Conservation (phyloP, 495 filamentous ascomycete species). For the Ramalina peruviana region DNA sequence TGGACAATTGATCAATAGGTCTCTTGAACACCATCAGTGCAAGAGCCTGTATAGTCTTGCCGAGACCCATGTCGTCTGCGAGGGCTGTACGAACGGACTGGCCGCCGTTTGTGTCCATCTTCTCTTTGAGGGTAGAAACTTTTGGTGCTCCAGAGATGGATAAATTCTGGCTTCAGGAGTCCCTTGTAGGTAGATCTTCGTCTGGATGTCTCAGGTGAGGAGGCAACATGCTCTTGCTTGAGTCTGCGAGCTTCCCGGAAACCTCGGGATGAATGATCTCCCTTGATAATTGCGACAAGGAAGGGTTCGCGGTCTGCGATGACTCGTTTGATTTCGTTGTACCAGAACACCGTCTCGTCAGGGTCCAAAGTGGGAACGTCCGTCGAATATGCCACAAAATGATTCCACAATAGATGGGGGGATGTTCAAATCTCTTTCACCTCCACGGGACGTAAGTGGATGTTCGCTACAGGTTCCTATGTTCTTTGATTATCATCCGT, state of each 20-base stretch:
- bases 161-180: too few species aligned
- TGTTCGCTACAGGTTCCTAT: constrained; percentile 25
- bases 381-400: constrained; percentile 32
- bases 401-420: constrained; percentile 38
- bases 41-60: too few species aligned
- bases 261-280: neutral
- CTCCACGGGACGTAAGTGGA: constrained; percentile 42
- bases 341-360: constrained; percentile 21
- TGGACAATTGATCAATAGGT: too few species aligned
- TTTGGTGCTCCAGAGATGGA: too few species aligned
- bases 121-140: too few species aligned
- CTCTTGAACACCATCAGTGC: too few species aligned
- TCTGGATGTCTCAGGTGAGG: too few species aligned
- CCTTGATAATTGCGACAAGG: constrained; percentile 24
- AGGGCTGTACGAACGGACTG: too few species aligned
- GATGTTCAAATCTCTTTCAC: constrained; percentile 30
- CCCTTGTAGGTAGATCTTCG: too few species aligned
- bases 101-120: too few species aligned
- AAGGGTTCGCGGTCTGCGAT: constrained; percentile 25
- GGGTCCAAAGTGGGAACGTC: constrained; percentile 22
- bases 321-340: constrained; percentile 7
- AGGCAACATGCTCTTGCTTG: constrained; percentile 24
- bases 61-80: too few species aligned
- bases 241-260: constrained; percentile 11
- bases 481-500: constrained; percentile 1